Evolutionary conservation across 192 early-diverging fungal genomes (phyloP).

Genomic region (Mortierella alpina): DNA sequence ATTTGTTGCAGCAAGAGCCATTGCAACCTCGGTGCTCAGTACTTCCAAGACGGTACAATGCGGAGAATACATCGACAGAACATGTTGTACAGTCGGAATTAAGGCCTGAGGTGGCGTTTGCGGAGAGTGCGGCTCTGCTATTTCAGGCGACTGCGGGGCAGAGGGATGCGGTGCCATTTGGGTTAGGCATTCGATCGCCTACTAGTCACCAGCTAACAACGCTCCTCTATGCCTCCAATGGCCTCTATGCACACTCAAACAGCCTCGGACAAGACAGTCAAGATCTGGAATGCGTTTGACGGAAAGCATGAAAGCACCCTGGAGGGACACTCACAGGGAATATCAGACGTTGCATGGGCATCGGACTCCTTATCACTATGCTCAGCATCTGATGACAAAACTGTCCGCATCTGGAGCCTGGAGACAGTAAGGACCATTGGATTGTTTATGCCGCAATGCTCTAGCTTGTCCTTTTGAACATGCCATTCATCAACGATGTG

Average conservation of each 20-base stretch:
- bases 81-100: no score
- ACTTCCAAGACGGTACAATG: neutral
- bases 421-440: slow-evolving; percentile 65
- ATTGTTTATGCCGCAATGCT: neutral
- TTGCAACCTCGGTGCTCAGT: neutral
- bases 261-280: slow-evolving; percentile 96
- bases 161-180: no score
- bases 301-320: slow-evolving; percentile 88
- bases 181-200: neutral
- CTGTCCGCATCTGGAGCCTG: slow-evolving; percentile 92
- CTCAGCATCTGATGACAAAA: slow-evolving; percentile 95
- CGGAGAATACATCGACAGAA: no score
- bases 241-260: neutral
- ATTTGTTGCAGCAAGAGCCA: no score
- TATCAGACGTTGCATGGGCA: slow-evolving; percentile 97
- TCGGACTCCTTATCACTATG: slow-evolving; percentile 89
- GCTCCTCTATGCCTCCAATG: neutral
- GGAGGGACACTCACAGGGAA: slow-evolving; percentile 90
- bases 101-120: no score
- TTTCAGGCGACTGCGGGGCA: no score
- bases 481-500: neutral
- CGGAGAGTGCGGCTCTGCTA: no score
- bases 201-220: neutral
- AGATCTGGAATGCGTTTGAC: slow-evolving; percentile 91
- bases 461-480: neutral